phyloP scores from a whole-genome alignment of 176 grass and related monocot species.

The Pontederia paniculata region DNA sequence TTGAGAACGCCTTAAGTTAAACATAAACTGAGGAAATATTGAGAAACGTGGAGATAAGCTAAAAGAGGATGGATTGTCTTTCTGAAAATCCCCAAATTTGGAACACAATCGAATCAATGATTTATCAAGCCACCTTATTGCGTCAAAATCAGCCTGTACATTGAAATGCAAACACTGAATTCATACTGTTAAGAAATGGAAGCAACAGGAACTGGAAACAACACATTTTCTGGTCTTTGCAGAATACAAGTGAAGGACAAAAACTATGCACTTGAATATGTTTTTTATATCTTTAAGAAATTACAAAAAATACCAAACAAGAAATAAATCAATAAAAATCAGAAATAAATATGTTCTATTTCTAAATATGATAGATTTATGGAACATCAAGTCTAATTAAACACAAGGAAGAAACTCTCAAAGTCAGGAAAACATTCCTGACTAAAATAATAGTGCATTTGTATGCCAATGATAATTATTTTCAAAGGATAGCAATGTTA shows the following conservation, averaged over 20 bases:
- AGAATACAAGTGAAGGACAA: neutral
- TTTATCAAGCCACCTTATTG: conserved; percentile 88
- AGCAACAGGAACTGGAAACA: conserved; percentile 9
- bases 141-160: conserved; percentile 82
- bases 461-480: no score
- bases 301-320: conserved; percentile 6
- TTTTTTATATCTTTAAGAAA: neutral
- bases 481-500: no score
- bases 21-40: conserved; percentile 88
- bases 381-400: no score
- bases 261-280: no score
- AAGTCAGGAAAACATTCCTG: no score
- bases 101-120: conserved; percentile 73
- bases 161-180: conserved; percentile 12
- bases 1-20: conserved; percentile 87
- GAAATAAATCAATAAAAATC: conserved; percentile 18
- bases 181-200: conserved; percentile 22
- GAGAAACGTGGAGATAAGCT: conserved; percentile 82
- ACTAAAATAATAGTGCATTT: no score
- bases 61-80: conserved; percentile 71
- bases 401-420: no score
- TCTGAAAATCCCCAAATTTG: conserved; percentile 95
- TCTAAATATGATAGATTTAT: no score
- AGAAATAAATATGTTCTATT: no score
- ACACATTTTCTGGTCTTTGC: neutral